Evolutionary conservation across 2,329 filamentous ascomycete genomes (phyloP).

Genomic region (Paecilomyces variotii): DNA sequence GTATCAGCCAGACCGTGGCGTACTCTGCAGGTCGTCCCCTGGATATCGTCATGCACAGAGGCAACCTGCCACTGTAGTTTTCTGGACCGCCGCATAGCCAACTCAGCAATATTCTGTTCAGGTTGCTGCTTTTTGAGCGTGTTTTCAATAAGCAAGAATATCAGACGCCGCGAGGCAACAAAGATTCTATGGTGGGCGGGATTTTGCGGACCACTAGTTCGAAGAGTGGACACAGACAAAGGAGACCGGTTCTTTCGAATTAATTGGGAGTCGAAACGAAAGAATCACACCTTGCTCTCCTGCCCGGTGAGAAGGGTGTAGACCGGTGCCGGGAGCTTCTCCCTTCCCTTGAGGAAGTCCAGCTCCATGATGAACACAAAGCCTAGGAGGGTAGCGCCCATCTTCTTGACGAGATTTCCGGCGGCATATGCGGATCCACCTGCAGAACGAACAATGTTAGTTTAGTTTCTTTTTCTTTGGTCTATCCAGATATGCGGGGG

Average conservation of each 20-base stretch:
- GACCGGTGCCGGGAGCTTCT: constrained; percentile 77
- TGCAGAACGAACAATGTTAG: constrained; percentile 28
- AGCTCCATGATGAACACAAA: constrained; percentile 96
- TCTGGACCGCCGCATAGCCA: background rate
- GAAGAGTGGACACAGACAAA: background rate
- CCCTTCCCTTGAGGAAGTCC: constrained; percentile 81
- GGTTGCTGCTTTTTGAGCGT: background rate
- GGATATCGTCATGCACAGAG: background rate
- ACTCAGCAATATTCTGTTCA: no score
- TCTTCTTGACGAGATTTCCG: constrained; percentile 74
- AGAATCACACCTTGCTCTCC: constrained; percentile 21
- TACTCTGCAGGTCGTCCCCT: background rate
- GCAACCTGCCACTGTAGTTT: background rate
- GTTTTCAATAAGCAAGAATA: background rate
- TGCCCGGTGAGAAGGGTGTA: constrained; percentile 71
- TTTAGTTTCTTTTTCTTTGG: background rate
- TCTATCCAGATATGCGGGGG: background rate
- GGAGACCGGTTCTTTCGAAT: background rate
- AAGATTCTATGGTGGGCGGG: background rate
- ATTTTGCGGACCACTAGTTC: background rate
- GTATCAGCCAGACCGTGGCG: background rate
- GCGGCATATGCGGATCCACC: constrained; percentile 88
- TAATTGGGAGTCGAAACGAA: background rate
- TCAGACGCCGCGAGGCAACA: background rate
- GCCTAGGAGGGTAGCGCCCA: constrained; percentile 77